Evolutionary conservation across 2,329 filamentous ascomycete genomes (phyloP).

Genomic region (Fusarium algeriense): DNA sequence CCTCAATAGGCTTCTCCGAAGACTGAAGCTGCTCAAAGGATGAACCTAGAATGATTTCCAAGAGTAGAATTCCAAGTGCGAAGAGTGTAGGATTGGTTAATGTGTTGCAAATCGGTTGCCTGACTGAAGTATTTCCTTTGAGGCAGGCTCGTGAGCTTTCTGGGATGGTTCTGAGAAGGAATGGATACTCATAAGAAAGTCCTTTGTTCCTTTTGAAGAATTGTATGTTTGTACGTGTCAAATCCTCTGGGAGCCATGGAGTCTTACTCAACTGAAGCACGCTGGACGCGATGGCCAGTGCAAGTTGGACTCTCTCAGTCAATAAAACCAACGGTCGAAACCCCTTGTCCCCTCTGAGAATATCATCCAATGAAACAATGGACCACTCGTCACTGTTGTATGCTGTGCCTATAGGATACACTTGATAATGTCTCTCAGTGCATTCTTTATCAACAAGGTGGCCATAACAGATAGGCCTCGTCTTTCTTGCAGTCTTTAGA

Average conservation of each 20-base stretch:
- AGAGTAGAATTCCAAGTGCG: slow-evolving; percentile 20
- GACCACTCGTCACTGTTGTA: slow-evolving; percentile 10
- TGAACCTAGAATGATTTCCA: slow-evolving; percentile 25
- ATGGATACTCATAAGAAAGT: background rate
- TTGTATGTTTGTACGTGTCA: background rate
- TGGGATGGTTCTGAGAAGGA: background rate
- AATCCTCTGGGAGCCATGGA: slow-evolving; percentile 19
- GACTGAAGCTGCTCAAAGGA: slow-evolving; percentile 11
- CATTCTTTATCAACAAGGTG: slow-evolving; percentile 11
- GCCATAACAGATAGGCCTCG: slow-evolving; percentile 12
- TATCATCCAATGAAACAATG: slow-evolving; percentile 10
- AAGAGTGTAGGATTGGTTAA: slow-evolving; percentile 18
- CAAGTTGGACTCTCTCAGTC: slow-evolving; percentile 13
- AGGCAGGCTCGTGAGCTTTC: rapidly evolving
- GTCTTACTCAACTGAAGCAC: slow-evolving; percentile 38
- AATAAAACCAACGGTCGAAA: background rate
- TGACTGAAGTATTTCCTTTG: background rate
- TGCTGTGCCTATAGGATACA: background rate
- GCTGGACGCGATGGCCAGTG: slow-evolving; percentile 25
- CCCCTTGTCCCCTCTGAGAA: background rate
- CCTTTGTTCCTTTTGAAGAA: slow-evolving; percentile 10
- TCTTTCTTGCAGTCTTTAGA: background rate
- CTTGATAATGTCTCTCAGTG: background rate
- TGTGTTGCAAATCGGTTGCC: background rate
- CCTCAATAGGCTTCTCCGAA: background rate